These are phyloP conservation scores for Albugo candida DNA, from an alignment of 352 stramenopile species.

Conservation along the genomic window DNA sequence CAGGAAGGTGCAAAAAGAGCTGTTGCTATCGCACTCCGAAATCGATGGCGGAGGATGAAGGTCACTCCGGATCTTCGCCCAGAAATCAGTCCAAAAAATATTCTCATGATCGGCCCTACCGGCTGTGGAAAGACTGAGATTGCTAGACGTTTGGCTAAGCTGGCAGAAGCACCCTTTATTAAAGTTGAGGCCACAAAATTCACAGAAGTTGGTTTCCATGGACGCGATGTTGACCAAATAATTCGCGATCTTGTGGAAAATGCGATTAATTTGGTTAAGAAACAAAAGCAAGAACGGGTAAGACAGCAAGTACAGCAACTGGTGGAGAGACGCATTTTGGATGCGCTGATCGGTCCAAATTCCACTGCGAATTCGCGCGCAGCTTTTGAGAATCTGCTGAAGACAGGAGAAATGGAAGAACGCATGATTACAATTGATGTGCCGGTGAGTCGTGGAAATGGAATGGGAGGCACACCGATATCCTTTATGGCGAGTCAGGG, in stretches of 20 bases:
- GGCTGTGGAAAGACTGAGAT: slow-evolving; percentile 98
- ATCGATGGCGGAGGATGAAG: slow-evolving; percentile 94
- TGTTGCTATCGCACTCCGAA: slow-evolving; percentile 96
- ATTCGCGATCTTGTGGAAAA: slow-evolving; percentile 98
- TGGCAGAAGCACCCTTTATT: slow-evolving; percentile 94
- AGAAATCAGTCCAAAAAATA: slow-evolving; percentile 97
- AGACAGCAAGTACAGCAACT: slow-evolving; percentile 81
- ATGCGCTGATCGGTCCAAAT: slow-evolving; percentile 85
- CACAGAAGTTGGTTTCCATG: slow-evolving; percentile 98
- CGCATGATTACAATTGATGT: slow-evolving; percentile 63
- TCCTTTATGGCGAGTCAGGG: slow-evolving; percentile 65
- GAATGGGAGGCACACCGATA: slow-evolving; percentile 21
- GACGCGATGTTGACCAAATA: slow-evolving; percentile 98
- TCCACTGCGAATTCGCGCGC: slow-evolving; percentile 55
- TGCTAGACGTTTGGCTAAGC: slow-evolving; percentile 89
- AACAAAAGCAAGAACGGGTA: slow-evolving; percentile 84
- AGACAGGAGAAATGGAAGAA: slow-evolving; percentile 58
- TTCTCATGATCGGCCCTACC: slow-evolving; percentile 98
- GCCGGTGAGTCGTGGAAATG: slow-evolving; percentile 22
- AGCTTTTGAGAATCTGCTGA: slow-evolving; percentile 87
- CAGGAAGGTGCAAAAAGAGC: slow-evolving; percentile 94
- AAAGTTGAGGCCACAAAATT: slow-evolving; percentile 99
- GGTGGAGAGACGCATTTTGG: slow-evolving; percentile 91
- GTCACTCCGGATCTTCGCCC: slow-evolving; percentile 80
- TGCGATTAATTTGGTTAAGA: slow-evolving; percentile 92